These are phyloP conservation scores for Solanum chiquidenum DNA, from an alignment of 257 asterid genomes.

Conservation along the genomic window DNA sequence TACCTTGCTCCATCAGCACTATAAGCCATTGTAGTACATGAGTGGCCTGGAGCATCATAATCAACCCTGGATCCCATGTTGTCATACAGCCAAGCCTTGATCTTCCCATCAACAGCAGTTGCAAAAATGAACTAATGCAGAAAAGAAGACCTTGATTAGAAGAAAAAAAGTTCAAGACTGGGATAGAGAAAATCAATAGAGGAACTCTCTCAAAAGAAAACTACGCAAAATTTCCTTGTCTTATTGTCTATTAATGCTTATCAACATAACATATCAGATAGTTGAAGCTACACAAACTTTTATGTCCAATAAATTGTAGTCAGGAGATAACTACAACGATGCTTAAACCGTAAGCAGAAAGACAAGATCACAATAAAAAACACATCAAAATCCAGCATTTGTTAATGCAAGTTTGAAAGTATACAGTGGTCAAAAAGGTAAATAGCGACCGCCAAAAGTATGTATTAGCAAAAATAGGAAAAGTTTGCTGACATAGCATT, in stretches of 20 bases:
- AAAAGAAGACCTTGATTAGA: neutral
- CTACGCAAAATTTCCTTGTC: neutral
- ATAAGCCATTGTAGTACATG: constrained; percentile 55
- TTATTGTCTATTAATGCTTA: neutral
- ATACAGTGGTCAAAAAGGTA: neutral
- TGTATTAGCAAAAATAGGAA: neutral
- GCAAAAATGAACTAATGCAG: constrained; percentile 46
- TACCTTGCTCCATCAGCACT: constrained; percentile 70
- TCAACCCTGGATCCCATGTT: constrained; percentile 46
- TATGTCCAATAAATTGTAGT: neutral
- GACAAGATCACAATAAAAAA: neutral
- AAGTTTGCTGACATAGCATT: neutral
- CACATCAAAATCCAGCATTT: neutral
- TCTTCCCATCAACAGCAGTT: constrained; percentile 59
- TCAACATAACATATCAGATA: neutral
- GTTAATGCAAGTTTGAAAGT: neutral
- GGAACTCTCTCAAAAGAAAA: neutral
- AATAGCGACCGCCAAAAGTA: neutral
- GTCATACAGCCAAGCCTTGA: constrained; percentile 62
- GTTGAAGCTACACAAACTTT: neutral
- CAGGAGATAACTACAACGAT: neutral
- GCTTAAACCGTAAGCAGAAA: neutral
- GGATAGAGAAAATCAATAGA: neutral
- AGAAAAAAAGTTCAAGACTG: neutral
- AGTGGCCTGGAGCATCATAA: constrained; percentile 57